These are phyloP conservation scores for Rhamnella rubrinervis DNA, from an alignment of 331 rosid genomes.

Conservation along the genomic window DNA sequence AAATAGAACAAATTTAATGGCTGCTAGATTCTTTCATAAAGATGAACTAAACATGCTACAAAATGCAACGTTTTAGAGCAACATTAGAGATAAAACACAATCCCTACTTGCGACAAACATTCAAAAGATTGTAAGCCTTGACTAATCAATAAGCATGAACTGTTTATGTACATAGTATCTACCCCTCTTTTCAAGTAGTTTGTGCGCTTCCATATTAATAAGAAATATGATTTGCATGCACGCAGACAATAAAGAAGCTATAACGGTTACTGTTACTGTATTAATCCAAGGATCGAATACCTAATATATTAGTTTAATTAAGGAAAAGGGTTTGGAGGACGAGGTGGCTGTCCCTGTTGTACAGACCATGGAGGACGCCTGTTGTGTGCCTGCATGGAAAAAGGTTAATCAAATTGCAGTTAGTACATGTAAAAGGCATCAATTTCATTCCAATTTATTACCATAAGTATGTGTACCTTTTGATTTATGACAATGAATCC, in stretches of 20 bases:
- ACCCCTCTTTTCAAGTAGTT: not conserved
- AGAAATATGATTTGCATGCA: not conserved
- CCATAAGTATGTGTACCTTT: too few species aligned
- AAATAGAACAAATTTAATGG: too few species aligned
- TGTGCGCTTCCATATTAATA: too few species aligned
- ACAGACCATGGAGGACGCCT: conserved; percentile 82
- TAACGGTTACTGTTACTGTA: not conserved
- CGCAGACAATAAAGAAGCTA: not conserved
- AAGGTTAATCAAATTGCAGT: conserved; percentile 2
- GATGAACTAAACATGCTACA: too few species aligned
- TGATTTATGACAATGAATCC: not conserved
- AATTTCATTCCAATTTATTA: not conserved
- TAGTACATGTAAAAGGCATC: not conserved
- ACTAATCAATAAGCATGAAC: not conserved
- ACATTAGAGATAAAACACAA: too few species aligned
- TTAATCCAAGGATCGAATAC: not conserved
- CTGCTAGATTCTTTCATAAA: too few species aligned
- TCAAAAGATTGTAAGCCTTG: not conserved
- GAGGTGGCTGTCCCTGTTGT: conserved; percentile 57
- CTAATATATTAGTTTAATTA: conserved; percentile 21
- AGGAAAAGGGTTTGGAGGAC: conserved; percentile 28
- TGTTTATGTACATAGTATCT: not conserved
- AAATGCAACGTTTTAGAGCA: too few species aligned
- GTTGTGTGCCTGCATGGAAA: conserved; percentile 64
- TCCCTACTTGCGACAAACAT: not conserved